Evolutionary conservation across 768 basidiomycete genomes (phyloP).

Genomic region (Tylopilus plumbeoviolaceoides): DNA sequence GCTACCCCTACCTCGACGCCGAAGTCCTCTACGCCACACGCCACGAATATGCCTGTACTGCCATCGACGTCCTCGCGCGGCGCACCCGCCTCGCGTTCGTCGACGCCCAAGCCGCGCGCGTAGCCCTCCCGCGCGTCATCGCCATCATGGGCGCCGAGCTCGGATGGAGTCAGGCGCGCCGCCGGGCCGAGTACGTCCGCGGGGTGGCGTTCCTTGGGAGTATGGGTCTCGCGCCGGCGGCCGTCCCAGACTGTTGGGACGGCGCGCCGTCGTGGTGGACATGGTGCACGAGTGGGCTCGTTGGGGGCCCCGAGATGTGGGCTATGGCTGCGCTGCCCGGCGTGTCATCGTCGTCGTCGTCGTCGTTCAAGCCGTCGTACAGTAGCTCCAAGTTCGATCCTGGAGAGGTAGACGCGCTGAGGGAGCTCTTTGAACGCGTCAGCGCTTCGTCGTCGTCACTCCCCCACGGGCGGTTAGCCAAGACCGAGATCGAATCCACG

Average conservation of each 20-base stretch:
- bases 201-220: conserved; percentile 67
- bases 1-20: conserved; percentile 89
- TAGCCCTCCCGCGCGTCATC: conserved; percentile 80
- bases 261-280: conserved; percentile 15
- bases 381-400: conserved; percentile 52
- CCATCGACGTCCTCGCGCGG: conserved; percentile 88
- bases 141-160: conserved; percentile 90
- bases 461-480: conserved; percentile 32
- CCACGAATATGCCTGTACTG: conserved; percentile 90
- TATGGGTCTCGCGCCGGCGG: conserved; percentile 74
- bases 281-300: conserved; percentile 11
- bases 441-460: not conserved
- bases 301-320: conserved; percentile 15
- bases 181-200: conserved; percentile 52
- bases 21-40: conserved; percentile 87
- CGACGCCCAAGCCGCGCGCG: conserved; percentile 80
- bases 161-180: conserved; percentile 62
- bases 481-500: conserved; percentile 38
- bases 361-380: conserved; percentile 30
- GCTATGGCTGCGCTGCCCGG: too few relatives aligned
- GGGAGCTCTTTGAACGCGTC: conserved; percentile 31
- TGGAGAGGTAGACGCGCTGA: conserved; percentile 44
- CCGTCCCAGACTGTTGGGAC: not conserved
- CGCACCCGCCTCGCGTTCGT: conserved; percentile 93
- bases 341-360: too few relatives aligned